A percentile compares a stretch with the other conserved stretches of the same genome.
Conservation (phyloP, 352 stramenopile genomes). For the Pythium brachiatum region DNA sequence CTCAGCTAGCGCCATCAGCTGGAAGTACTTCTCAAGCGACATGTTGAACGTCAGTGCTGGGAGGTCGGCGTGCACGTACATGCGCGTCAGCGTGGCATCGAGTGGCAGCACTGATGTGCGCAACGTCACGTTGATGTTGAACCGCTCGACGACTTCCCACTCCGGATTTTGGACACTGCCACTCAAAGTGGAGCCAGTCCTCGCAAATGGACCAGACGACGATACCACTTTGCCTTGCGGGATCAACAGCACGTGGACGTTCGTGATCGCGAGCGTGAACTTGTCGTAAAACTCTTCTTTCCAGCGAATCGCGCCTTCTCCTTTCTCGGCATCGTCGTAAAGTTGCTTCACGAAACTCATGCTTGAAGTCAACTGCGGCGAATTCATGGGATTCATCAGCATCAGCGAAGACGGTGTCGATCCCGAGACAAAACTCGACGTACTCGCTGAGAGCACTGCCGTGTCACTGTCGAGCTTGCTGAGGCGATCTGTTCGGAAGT, state of each 20-base stretch:
- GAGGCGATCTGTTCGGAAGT: constrained; percentile 77
- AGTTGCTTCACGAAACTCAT: constrained; percentile 85
- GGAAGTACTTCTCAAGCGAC: constrained; percentile 82
- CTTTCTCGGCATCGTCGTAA: constrained; percentile 83
- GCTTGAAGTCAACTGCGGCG: constrained; percentile 43
- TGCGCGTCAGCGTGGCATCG: constrained; percentile 75
- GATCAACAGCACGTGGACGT: constrained; percentile 81
- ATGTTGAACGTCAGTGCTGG: constrained; percentile 83
- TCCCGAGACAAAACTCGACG: constrained; percentile 25
- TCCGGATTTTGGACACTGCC: constrained; percentile 41
- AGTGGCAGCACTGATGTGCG: constrained; percentile 82
- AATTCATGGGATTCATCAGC: constrained; percentile 40
- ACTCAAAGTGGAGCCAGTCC: constrained; percentile 7
- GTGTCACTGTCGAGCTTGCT: constrained; percentile 72
- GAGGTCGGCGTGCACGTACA: constrained; percentile 84
- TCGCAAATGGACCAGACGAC: neutral
- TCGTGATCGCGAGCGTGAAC: constrained; percentile 79
- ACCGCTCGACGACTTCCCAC: constrained; percentile 79
- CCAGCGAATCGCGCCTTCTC: constrained; percentile 82
- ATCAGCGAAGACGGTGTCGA: constrained; percentile 37
- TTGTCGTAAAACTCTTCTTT: constrained; percentile 92
- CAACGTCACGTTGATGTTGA: constrained; percentile 86
- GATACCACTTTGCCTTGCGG: constrained; percentile 41
- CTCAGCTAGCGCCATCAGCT: constrained; percentile 54
- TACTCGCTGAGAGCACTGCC: constrained; percentile 30